A percentile compares a stretch with the other conserved stretches of the same genome.
phyloP scores from a whole-genome alignment of 306 rosid species.

The Fagus crenata region DNA sequence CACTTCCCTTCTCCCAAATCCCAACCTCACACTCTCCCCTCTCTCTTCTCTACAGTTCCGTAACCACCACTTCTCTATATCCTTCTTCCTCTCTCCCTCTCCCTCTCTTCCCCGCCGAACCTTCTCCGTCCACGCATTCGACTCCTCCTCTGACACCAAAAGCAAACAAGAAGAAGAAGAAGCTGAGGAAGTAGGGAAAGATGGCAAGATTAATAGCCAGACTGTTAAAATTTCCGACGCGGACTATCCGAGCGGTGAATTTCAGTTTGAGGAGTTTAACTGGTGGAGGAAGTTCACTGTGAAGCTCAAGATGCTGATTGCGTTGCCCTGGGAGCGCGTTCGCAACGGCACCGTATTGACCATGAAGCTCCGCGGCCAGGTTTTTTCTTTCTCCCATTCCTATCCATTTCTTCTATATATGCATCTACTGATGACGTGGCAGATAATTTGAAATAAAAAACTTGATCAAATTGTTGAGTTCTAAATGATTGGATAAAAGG shows the following conservation, averaged over 20 bases:
- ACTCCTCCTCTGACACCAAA: slow-evolving; percentile 32
- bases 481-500: too few relatives aligned
- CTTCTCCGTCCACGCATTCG: slow-evolving; percentile 53
- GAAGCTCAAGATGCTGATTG: slow-evolving; percentile 72
- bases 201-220: slow-evolving; percentile 1
- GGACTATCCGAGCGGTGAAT: slow-evolving; percentile 69
- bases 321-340: slow-evolving; percentile 85
- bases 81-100: slow-evolving; percentile 23
- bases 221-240: slow-evolving; percentile 21
- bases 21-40: slow-evolving; percentile 5
- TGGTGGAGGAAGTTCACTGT: slow-evolving; percentile 59
- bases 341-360: slow-evolving; percentile 69
- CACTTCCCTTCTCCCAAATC: slow-evolving; percentile 11
- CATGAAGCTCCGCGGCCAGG: slow-evolving; percentile 90
- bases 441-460: too few relatives aligned
- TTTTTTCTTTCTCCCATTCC: slow-evolving; percentile 20
- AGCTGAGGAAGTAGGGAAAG: slow-evolving; percentile 1
- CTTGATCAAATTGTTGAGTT: too few relatives aligned
- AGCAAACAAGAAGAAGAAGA: slow-evolving; percentile 12
- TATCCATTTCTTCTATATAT: too few relatives aligned
- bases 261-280: slow-evolving; percentile 49
- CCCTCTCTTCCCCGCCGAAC: slow-evolving; percentile 13
- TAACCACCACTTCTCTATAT: slow-evolving; percentile 23
- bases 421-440: too few relatives aligned
- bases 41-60: slow-evolving; percentile 27